Evolutionary conservation across 1,139 yeast genomes (phyloP).

Genomic region (Saccharomycopsis phalli): DNA sequence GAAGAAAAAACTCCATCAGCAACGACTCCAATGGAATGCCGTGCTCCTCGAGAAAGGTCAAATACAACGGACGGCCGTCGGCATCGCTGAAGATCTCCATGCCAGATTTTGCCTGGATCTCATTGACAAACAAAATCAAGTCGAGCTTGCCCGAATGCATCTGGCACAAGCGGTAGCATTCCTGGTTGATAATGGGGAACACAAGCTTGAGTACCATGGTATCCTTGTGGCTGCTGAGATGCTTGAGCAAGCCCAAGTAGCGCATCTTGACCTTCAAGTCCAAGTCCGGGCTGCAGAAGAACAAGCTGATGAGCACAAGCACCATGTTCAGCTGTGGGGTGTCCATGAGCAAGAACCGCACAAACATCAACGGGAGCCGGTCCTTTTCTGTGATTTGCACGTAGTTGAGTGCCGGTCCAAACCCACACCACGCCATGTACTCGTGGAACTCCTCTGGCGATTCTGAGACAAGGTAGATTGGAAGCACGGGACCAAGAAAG

Average conservation of each 20-base stretch:
- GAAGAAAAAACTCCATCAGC: background rate
- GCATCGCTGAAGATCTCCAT: background rate
- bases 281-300: slow-evolving; percentile 4
- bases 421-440: background rate
- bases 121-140: slow-evolving; percentile 4
- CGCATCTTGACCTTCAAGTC: slow-evolving; percentile 4
- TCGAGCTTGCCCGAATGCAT: slow-evolving; percentile 1
- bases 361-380: slow-evolving; percentile 4
- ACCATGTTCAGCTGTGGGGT: background rate
- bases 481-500: too few species aligned
- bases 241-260: slow-evolving; percentile 6
- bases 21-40: background rate
- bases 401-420: background rate
- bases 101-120: slow-evolving; percentile 6
- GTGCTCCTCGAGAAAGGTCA: background rate
- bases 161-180: slow-evolving; percentile 4
- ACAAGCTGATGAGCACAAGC: slow-evolving; percentile 1
- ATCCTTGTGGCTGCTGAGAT: background rate
- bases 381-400: background rate
- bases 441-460: background rate
- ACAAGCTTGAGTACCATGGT: slow-evolving; percentile 6
- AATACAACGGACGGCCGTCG: background rate
- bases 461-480: background rate
- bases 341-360: slow-evolving; percentile 1
- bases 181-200: slow-evolving; percentile 13